Percentiles rank a stretch among this genome's conserved stretches.
phyloP scores from a whole-genome alignment of 2,329 filamentous ascomycete genomes.

The Fusarium virguliforme region DNA sequence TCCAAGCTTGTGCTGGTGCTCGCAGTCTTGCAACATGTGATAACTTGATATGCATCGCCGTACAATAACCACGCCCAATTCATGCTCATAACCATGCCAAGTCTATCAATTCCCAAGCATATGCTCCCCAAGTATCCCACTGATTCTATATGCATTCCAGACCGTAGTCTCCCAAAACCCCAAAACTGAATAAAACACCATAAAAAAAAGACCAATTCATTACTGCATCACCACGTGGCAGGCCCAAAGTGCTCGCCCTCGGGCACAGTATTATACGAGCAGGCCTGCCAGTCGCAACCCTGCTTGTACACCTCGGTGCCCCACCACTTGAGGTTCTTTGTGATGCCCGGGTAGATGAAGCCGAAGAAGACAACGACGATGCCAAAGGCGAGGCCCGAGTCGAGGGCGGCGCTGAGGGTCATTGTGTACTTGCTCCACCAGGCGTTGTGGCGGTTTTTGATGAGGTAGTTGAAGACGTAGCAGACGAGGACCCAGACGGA shows the following conservation, averaged over 20 bases:
- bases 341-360: slow-evolving; percentile 85
- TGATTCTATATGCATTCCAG: slow-evolving; percentile 45
- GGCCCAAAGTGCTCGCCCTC: slow-evolving; percentile 79
- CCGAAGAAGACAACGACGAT: slow-evolving; percentile 89
- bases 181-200: slow-evolving; percentile 4
- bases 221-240: slow-evolving; percentile 65
- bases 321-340: slow-evolving; percentile 86
- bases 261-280: slow-evolving; percentile 76
- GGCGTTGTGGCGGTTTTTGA: slow-evolving; percentile 77
- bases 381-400: slow-evolving; percentile 86
- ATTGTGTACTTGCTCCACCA: slow-evolving; percentile 97
- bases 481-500: slow-evolving; percentile 89
- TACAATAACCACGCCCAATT: slow-evolving; percentile 24
- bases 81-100: slow-evolving; percentile 28
- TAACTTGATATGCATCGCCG: neutral
- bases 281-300: slow-evolving; percentile 89
- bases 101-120: slow-evolving; percentile 37
- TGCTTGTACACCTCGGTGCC: slow-evolving; percentile 88
- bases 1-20: neutral
- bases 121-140: neutral
- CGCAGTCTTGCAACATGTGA: slow-evolving; percentile 5
- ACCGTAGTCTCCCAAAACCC: neutral
- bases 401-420: slow-evolving; percentile 86
- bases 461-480: slow-evolving; percentile 85
- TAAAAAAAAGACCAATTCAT: neutral